phyloP scores from a whole-genome alignment of 768 basidiomycete species.

The Rossbeevera mucosa region DNA sequence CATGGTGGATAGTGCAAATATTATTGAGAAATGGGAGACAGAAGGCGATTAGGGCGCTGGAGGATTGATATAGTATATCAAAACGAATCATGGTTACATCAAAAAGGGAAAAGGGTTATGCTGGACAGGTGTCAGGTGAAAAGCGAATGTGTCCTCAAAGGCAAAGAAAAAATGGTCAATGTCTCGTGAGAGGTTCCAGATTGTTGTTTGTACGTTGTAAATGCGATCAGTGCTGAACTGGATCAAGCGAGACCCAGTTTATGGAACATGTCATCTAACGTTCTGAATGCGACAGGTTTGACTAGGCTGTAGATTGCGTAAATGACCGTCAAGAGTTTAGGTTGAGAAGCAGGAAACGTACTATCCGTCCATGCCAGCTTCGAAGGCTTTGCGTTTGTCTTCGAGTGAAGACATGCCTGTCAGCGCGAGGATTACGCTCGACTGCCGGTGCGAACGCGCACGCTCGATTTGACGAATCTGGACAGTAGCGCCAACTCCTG shows the following conservation, averaged over 20 bases:
- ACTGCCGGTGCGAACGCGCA: slow-evolving; percentile 27
- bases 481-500: slow-evolving; percentile 77
- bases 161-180: slow-evolving; percentile 2
- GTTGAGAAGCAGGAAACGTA: slow-evolving; percentile 40
- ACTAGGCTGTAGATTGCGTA: slow-evolving; percentile 55
- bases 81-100: slow-evolving; percentile 1
- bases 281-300: slow-evolving; percentile 94
- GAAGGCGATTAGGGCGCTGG: not conserved
- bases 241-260: slow-evolving; percentile 54
- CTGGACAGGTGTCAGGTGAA: not conserved
- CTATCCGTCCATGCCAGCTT: slow-evolving; percentile 95
- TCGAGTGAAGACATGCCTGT: slow-evolving; percentile 93
- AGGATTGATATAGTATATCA: slow-evolving; percentile 10
- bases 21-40: not conserved
- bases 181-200: slow-evolving; percentile 9
- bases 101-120: not conserved
- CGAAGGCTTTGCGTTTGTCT: slow-evolving; percentile 87
- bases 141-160: not conserved
- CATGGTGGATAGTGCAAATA: not conserved
- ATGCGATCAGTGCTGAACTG: slow-evolving; percentile 6
- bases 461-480: slow-evolving; percentile 78
- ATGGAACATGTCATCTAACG: slow-evolving; percentile 77
- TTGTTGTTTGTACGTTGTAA: slow-evolving; percentile 6
- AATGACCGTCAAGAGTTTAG: not conserved
- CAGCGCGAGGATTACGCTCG: slow-evolving; percentile 72